A percentile compares a stretch with the other conserved stretches of the same genome.
Conservation (phyloP, 108 stramenopile genomes). For the Skeletonema potamos region DNA sequence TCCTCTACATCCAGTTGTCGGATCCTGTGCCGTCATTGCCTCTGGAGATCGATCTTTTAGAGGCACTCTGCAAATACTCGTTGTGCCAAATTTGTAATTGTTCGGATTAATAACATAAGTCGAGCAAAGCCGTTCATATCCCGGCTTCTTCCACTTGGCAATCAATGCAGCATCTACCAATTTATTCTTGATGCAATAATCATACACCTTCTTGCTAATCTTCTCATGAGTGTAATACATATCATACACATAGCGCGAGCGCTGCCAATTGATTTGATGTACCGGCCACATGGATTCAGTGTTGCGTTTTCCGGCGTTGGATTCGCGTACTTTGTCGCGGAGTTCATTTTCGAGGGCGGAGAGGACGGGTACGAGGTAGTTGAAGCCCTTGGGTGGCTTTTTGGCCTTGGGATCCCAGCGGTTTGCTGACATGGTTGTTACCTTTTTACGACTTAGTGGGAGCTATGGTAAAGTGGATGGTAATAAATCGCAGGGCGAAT, state of each 20-base stretch:
- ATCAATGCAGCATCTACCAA: slow-evolving; percentile 96
- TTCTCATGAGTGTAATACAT: slow-evolving; percentile 96
- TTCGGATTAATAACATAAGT: slow-evolving; percentile 98
- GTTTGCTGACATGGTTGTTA: slow-evolving; percentile 40
- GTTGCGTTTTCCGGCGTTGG: slow-evolving; percentile 97
- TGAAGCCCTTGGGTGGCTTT: slow-evolving; percentile 91
- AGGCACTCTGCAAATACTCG: slow-evolving; percentile 95
- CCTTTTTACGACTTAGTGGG: no score
- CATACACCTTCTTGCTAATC: slow-evolving; percentile 90
- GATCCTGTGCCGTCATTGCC: slow-evolving; percentile 76
- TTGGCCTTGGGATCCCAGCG: slow-evolving; percentile 53
- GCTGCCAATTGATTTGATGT: slow-evolving; percentile 99
- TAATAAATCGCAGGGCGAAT: no score
- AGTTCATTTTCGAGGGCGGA: slow-evolving; percentile 97
- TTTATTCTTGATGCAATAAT: slow-evolving; percentile 97
- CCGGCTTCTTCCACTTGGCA: slow-evolving; percentile 99
- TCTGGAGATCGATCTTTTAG: slow-evolving; percentile 69
- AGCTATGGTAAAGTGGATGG: no score
- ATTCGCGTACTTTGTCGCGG: slow-evolving; percentile 96
- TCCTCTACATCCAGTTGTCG: slow-evolving; percentile 95
- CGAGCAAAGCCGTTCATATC: slow-evolving; percentile 98
- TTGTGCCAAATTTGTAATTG: slow-evolving; percentile 99
- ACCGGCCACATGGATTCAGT: slow-evolving; percentile 99
- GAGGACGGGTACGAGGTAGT: slow-evolving; percentile 91
- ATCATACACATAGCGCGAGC: slow-evolving; percentile 98